Evolutionary conservation across 768 basidiomycete species (phyloP).

Genomic region (Podaxis sp.): DNA sequence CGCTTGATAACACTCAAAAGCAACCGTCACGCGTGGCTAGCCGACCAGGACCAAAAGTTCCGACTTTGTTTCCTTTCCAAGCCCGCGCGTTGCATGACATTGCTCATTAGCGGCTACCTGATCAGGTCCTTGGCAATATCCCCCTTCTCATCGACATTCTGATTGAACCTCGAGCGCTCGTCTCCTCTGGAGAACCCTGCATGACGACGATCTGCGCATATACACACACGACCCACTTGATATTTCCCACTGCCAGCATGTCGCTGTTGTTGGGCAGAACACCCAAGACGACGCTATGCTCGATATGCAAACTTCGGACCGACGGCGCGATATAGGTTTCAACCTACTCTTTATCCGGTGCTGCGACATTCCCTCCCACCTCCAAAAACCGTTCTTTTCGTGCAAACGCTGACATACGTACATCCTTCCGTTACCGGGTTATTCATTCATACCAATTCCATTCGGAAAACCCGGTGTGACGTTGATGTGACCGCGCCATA

Average conservation of each 20-base stretch:
- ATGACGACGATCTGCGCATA: background rate
- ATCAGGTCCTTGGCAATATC: background rate
- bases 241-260: background rate
- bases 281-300: background rate
- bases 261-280: background rate
- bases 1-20: background rate
- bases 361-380: background rate
- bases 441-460: background rate
- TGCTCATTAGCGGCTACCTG: too few species aligned
- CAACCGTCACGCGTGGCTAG: too few species aligned
- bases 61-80: too few species aligned
- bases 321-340: background rate
- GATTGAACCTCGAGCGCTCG: background rate
- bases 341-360: background rate
- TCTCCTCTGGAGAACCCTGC: background rate
- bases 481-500: background rate
- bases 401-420: background rate
- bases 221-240: background rate
- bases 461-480: background rate
- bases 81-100: too few species aligned
- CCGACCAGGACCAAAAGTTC: too few species aligned
- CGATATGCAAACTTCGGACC: background rate
- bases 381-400: background rate
- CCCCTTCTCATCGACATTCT: background rate
- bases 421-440: background rate